phyloP scores from a whole-genome alignment of 805 yeast species.

The Ogataea wickerhamii region DNA sequence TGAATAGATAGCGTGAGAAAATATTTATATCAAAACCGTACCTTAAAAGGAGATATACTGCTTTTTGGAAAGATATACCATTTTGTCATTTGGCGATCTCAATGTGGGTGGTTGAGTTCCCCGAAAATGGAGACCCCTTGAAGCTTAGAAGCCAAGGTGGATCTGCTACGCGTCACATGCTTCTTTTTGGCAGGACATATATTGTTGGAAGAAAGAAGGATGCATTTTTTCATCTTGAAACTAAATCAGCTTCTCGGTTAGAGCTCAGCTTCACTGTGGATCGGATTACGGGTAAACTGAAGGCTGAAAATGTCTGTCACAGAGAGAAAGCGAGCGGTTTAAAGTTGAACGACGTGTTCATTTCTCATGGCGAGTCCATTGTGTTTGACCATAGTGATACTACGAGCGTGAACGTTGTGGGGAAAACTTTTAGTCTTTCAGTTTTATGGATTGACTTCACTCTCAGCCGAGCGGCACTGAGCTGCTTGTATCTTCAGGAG shows the following conservation, averaged over 20 bases:
- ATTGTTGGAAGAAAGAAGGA: conserved; percentile 15
- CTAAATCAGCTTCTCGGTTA: conserved; percentile 14
- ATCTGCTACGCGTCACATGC: no score
- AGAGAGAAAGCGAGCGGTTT: conserved; percentile 9
- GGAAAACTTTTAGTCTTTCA: conserved; percentile 8
- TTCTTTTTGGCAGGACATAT: conserved; percentile 7
- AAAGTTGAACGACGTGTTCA: conserved; percentile 7
- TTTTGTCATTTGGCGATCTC: background rate
- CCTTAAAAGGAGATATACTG: no score
- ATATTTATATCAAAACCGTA: no score
- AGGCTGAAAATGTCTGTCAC: conserved; percentile 10
- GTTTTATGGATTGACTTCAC: conserved; percentile 7
- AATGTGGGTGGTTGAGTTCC: background rate
- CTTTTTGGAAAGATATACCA: no score
- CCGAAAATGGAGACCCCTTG: no score
- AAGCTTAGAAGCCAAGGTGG: no score
- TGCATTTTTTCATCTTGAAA: conserved; percentile 10
- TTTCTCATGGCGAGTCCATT: conserved; percentile 7
- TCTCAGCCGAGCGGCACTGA: background rate
- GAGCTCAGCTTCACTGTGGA: conserved; percentile 10
- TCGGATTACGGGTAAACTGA: conserved; percentile 1
- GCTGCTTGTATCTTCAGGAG: background rate
- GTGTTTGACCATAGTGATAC: background rate
- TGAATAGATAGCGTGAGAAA: no score
- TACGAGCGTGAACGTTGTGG: conserved; percentile 4